Evolutionary conservation across 202 grass and related monocot genomes (phyloP).

Genomic region (Bolboschoenoplectus hybrid): DNA sequence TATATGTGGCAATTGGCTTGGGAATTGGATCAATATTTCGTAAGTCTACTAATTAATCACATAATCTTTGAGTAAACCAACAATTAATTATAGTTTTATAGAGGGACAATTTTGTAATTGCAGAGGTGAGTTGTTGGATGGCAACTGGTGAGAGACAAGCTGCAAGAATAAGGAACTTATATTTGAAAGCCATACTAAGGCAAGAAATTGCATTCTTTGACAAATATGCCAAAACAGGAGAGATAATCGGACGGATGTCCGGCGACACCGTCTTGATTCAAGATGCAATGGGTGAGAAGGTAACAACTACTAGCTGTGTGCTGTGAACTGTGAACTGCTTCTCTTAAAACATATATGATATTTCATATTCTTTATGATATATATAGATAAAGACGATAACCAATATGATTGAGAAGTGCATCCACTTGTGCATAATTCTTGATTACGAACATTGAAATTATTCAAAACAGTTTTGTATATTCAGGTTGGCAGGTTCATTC

Average conservation of each 20-base stretch:
- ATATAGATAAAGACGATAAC: too few relatives aligned
- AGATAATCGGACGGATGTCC: slow-evolving; percentile 48
- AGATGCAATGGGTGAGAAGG: slow-evolving; percentile 54
- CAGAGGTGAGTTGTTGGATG: slow-evolving; percentile 53
- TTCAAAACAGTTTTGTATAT: not conserved
- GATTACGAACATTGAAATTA: not conserved
- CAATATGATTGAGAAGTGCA: not conserved
- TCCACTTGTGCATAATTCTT: not conserved
- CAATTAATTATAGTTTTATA: not conserved
- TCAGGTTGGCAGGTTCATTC: slow-evolving; percentile 72
- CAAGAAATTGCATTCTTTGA: slow-evolving; percentile 52
- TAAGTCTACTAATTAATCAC: slow-evolving; percentile 40
- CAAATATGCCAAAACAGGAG: slow-evolving; percentile 46
- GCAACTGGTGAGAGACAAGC: slow-evolving; percentile 49
- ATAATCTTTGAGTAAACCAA: not conserved
- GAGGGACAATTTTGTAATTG: not conserved
- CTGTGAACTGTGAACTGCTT: not conserved
- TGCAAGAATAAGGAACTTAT: slow-evolving; percentile 44
- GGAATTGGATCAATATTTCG: slow-evolving; percentile 62
- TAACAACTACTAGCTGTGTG: not conserved
- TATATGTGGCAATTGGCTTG: slow-evolving; percentile 62
- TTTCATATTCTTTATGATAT: too few relatives aligned
- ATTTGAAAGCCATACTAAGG: slow-evolving; percentile 47
- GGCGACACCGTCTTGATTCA: slow-evolving; percentile 50
- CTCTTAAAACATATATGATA: too few relatives aligned